Evolutionary conservation across 805 yeast genomes (phyloP).

Genomic region (Suhomyces vadensis): DNA sequence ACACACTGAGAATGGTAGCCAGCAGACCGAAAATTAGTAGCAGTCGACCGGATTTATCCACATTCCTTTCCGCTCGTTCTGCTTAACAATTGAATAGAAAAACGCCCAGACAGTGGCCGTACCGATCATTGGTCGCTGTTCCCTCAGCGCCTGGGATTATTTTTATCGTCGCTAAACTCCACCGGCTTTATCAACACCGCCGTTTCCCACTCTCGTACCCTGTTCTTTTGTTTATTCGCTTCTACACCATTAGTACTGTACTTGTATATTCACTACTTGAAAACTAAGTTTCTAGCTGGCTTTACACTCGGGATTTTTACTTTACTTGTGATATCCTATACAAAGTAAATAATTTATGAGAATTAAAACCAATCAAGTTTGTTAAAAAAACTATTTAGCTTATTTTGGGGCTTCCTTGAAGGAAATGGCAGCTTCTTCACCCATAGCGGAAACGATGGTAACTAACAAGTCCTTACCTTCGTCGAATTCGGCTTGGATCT

Average conservation of each 20-base stretch:
- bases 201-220: too few relatives aligned
- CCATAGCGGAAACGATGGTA: slow-evolving; percentile 97
- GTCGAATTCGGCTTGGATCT: slow-evolving; percentile 88
- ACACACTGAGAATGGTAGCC: too few relatives aligned
- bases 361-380: slow-evolving; percentile 2
- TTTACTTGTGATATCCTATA: slow-evolving; percentile 2
- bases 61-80: too few relatives aligned
- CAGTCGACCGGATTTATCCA: too few relatives aligned
- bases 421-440: slow-evolving; percentile 98
- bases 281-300: slow-evolving; percentile 2
- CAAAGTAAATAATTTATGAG: slow-evolving; percentile 4
- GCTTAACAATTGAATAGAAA: too few relatives aligned
- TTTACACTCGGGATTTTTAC: slow-evolving; percentile 1
- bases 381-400: slow-evolving; percentile 6
- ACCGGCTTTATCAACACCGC: too few relatives aligned
- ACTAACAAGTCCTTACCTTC: slow-evolving; percentile 98
- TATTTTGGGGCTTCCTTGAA: slow-evolving; percentile 96
- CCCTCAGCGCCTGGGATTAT: too few relatives aligned
- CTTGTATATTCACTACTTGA: neutral
- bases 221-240: neutral
- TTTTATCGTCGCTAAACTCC: too few relatives aligned
- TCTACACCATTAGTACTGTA: neutral
- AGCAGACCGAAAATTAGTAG: too few relatives aligned
- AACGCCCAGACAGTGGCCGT: too few relatives aligned
- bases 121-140: too few relatives aligned